Evolutionary conservation across 768 basidiomycete genomes (phyloP).

Genomic region (Candolleomyces aberdarensis): DNA sequence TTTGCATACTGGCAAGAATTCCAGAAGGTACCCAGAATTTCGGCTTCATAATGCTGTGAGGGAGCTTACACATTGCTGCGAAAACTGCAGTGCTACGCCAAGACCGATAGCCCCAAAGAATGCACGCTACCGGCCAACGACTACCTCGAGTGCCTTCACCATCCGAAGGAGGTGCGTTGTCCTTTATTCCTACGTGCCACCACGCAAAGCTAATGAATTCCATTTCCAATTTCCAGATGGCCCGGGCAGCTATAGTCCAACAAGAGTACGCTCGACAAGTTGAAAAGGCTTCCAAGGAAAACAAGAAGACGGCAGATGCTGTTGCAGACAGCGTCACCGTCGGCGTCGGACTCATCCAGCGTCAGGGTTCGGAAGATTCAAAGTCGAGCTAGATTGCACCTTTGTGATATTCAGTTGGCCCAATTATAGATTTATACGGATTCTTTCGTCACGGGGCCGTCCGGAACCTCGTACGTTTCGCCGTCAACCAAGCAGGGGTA

Average conservation of each 20-base stretch:
- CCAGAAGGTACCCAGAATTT: constrained; percentile 47
- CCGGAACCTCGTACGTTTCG: neutral
- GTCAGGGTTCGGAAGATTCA: constrained; percentile 3
- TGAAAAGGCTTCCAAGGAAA: constrained; percentile 62
- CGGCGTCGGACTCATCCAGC: constrained; percentile 71
- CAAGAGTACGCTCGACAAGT: constrained; percentile 68
- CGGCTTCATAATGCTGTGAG: neutral
- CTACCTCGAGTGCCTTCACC: constrained; percentile 90
- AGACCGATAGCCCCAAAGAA: constrained; percentile 68
- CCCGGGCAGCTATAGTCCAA: constrained; percentile 63
- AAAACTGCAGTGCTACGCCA: constrained; percentile 71
- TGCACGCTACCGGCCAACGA: constrained; percentile 76
- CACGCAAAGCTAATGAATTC: neutral
- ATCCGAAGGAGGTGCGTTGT: constrained; percentile 74
- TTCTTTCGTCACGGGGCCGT: neutral
- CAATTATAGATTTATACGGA: neutral
- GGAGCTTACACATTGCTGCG: constrained; percentile 4
- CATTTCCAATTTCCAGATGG: constrained; percentile 29
- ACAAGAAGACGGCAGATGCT: constrained; percentile 67
- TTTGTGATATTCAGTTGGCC: neutral
- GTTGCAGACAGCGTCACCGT: constrained; percentile 72
- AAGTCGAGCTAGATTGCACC: neutral
- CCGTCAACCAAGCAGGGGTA: too few species aligned
- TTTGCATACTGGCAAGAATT: constrained; percentile 94
- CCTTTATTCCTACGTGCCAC: neutral